Evolutionary conservation across 345 rosid species (phyloP).

Genomic region (Arabis alpina): DNA sequence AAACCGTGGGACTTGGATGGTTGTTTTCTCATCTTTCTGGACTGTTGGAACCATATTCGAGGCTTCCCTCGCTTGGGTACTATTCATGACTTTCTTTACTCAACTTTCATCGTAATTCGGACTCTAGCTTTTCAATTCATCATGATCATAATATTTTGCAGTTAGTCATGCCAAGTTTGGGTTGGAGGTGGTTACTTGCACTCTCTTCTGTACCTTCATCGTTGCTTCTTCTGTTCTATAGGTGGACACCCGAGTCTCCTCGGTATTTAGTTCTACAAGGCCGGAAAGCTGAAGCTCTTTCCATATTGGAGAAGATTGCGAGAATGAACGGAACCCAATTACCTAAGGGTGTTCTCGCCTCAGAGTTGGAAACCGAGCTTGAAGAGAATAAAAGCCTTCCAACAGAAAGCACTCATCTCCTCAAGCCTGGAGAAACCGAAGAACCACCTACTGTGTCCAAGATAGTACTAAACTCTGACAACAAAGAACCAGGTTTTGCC

Average conservation of each 20-base stretch:
- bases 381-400: conserved; percentile 38
- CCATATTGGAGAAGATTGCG: conserved; percentile 68
- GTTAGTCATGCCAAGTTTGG: conserved; percentile 82
- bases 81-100: conserved; percentile 39
- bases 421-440: conserved; percentile 38
- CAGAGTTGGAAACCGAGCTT: conserved; percentile 60
- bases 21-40: conserved; percentile 84
- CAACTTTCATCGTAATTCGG: neutral
- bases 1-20: conserved; percentile 92
- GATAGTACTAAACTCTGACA: conserved; percentile 47
- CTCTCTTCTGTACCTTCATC: conserved; percentile 75
- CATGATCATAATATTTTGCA: conserved; percentile 44
- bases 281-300: conserved; percentile 62
- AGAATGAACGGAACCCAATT: conserved; percentile 55
- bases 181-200: conserved; percentile 96
- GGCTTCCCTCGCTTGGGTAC: conserved; percentile 92
- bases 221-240: conserved; percentile 76
- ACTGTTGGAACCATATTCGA: conserved; percentile 81
- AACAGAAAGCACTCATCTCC: conserved; percentile 51
- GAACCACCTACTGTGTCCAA: conserved; percentile 33
- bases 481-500: conserved; percentile 48
- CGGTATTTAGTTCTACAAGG: conserved; percentile 81
- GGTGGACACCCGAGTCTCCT: conserved; percentile 78
- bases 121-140: conserved; percentile 22
- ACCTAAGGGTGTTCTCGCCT: conserved; percentile 71